Base-by-base conservation (phyloP, 139 green algal genomes). In the Yamagishiella unicocca region DNA sequence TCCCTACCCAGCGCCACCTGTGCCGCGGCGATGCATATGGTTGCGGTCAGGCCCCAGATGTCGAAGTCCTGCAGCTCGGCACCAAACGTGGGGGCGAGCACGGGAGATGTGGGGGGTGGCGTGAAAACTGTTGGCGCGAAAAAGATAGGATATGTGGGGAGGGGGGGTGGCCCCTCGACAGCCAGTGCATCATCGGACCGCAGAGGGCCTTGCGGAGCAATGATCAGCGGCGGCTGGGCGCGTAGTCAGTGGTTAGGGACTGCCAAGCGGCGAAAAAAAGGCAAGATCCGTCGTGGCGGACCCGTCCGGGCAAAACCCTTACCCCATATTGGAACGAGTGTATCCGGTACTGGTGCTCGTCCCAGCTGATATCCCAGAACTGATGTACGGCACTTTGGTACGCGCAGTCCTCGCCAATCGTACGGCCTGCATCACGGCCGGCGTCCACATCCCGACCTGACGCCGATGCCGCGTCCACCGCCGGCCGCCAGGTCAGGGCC, bases 31-130 rank as follows among this genome's bases (percentile, higher is more conserved):
- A 96, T 94, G 37, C 94, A 90, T n/a, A 94, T 93, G 58, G 83
- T 81, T 7, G 94, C 94, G 38, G 94, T 96, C 0, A 96, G 81
- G 17, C 94, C 94, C 94, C 94, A 96, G 17, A 96, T 92, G 31
- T 87, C 46, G 50, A 54, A 87, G 19, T 54, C 66, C 81, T 87
- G 66, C 27, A 46, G 14, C n/a, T n/a, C n/a, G 10, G n/a, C 2
- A 33, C 4, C 25, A 24, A 40, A 31, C 21, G 35, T 10, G 67
- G 35, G 35, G n/a, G n/a, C 10, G 35, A 46, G 67, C 29, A 14
- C 5, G 71, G 42, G 50, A 58, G 50, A 58, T 25, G 50, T 25
- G 50, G 50, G 50, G 14, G 17, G 50, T n/a, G n/a, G n/a, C n/a
- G n/a, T n/a, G n/a, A n/a, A n/a, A n/a, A n/a, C n/a, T n/a, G n/a